Base-by-base conservation (phyloP, 106 monocot species). In the Dactylorhiza incarnata region DNA sequence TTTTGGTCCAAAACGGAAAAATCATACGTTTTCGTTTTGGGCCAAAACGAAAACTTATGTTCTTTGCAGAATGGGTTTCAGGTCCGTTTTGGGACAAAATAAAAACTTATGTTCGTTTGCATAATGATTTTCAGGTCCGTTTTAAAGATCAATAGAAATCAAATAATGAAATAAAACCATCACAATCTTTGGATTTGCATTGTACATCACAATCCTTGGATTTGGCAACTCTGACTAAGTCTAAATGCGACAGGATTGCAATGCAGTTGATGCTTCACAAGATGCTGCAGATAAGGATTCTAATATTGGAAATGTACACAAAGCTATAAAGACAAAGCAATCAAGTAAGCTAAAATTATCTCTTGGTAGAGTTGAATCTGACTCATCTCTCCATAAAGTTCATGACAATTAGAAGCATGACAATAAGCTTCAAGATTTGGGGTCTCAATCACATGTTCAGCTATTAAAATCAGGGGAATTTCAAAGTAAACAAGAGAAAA, bases 301-400 rank as follows among this genome's bases (percentile, higher is more conserved):
- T 72, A 16, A 48, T 9, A 49, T 16, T 72, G 48, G 72, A 20
- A 23, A 6, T 72, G 20, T n/a, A 49, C 0, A 2, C 5, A 49
- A 72, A 49, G 47, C 49, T 49, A 48, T 49, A 72, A 72, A 23
- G 2, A 12, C 72, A 72, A 72, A 72, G 49, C 72, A 72, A 49
- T 72, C 72, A 23, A 49, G 16, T 72, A 72, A 24, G 22, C 47
- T 22, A 10, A 72, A 22, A 19, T 47, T n/a, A 16, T 19, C 43
- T 44, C 24, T 46, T 17, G 45, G 45, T 46, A 46, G 2, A 44
- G 23, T 48, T 72, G 72, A 49, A 22, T 48, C 72, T 72, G 49
- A 20, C 49, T 48, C 16, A 11, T 72, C 49, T 49, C 72, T 23
- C 11, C 17, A 49, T 48, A 23, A 49, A 12, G 6, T 45, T 46